Conservation (phyloP, 2,329 filamentous ascomycete genomes). For the Arthrobotrys entomopaga region DNA sequence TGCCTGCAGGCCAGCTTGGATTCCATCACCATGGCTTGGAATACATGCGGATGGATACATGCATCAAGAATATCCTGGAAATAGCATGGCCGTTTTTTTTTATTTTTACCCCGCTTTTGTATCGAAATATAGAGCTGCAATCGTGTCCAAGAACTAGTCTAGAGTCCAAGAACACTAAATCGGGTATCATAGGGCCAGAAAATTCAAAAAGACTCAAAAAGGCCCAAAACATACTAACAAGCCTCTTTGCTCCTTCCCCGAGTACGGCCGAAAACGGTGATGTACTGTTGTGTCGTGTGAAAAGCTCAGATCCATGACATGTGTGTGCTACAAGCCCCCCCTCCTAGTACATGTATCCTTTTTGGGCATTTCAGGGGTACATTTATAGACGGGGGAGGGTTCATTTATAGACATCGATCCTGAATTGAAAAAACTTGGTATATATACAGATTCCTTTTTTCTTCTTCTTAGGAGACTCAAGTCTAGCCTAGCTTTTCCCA, state of each 20-base stretch:
- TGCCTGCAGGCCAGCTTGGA: not conserved
- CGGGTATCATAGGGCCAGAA: no score
- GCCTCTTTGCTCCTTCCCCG: not conserved
- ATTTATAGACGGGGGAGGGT: conserved; percentile 23
- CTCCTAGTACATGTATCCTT: not conserved
- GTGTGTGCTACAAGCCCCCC: not conserved
- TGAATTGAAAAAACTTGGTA: no score
- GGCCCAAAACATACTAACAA: not conserved
- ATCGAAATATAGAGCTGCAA: conserved; percentile 25
- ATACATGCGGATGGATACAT: not conserved
- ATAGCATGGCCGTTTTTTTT: not conserved
- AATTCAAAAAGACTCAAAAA: no score
- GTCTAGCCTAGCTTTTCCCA: conserved; percentile 34
- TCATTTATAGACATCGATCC: conserved; percentile 13
- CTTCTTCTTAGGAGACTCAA: conserved; percentile 4
- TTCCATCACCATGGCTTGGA: conserved; percentile 26
- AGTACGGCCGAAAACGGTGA: no score
- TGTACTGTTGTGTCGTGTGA: no score
- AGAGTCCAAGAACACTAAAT: not conserved
- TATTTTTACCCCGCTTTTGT: not conserved
- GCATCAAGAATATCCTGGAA: not conserved
- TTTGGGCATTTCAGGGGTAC: no score
- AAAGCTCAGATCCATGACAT: not conserved
- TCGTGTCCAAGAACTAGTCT: conserved; percentile 13
- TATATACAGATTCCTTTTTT: conserved; percentile 18